A percentile compares a stretch with the other conserved stretches of the same genome.
Evolutionary conservation across 164 flowering plant genomes (phyloP).

Genomic region (Kingdonia uniflora): DNA sequence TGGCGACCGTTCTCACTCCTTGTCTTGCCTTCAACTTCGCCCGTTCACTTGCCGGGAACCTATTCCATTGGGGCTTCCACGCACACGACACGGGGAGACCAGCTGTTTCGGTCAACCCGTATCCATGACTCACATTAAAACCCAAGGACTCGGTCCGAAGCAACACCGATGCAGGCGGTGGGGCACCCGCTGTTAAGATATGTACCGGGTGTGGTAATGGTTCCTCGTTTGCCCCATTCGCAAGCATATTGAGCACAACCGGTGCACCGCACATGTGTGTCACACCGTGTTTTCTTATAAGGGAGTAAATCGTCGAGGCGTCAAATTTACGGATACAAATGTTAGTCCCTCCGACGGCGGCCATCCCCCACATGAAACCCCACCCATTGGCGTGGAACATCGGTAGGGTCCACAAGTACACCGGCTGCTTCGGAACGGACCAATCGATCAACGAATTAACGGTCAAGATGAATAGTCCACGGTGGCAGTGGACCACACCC

Average conservation of each 20-base stretch:
- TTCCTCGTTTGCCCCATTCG: conserved; percentile 14
- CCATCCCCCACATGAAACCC: too few species aligned
- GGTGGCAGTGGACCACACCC: conserved; percentile 45
- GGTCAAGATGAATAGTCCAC: conserved; percentile 28
- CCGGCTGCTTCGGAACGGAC: background rate
- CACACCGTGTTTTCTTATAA: conserved; percentile 21
- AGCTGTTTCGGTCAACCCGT: too few species aligned
- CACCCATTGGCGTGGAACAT: too few species aligned
- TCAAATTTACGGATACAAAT: conserved; percentile 46
- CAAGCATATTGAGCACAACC: too few species aligned
- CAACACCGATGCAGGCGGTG: conserved; percentile 41
- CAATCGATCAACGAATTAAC: background rate
- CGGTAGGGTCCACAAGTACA: too few species aligned
- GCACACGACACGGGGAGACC: conserved; percentile 39
- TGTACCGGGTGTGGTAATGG: conserved; percentile 24
- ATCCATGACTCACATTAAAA: conserved; percentile 36
- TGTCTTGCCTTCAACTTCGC: too few species aligned
- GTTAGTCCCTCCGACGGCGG: conserved; percentile 39
- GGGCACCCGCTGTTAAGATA: conserved; percentile 44
- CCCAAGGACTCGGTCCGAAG: conserved; percentile 28
- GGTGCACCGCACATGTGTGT: too few species aligned
- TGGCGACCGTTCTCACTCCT: conserved; percentile 23
- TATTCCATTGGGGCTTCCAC: conserved; percentile 40
- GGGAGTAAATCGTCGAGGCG: conserved; percentile 16
- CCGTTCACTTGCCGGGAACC: conserved; percentile 23